phyloP scores from a whole-genome alignment of 352 stramenopile species.

The Elongisporangium prolatum region DNA sequence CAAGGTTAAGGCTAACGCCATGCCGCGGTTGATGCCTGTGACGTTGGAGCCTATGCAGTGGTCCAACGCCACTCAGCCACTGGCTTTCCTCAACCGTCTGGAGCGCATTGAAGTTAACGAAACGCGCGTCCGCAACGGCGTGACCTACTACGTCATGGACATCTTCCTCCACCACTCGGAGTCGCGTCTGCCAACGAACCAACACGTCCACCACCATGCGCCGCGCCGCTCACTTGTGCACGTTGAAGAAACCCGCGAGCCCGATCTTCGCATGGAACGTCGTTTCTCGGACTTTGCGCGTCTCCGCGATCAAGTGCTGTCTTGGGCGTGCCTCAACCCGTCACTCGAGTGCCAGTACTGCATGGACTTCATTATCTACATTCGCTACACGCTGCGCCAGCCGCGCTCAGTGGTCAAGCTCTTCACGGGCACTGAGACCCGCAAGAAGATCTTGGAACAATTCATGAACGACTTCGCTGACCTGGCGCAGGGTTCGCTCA shows the following conservation, averaged over 20 bases:
- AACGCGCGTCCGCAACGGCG: conserved; percentile 27
- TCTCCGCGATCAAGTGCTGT: conserved; percentile 37
- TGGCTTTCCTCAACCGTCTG: conserved; percentile 47
- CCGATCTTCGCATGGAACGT: conserved; percentile 51
- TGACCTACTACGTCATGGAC: conserved; percentile 53
- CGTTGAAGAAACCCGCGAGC: conserved; percentile 9
- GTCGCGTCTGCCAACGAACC: conserved; percentile 38
- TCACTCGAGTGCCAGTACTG: conserved; percentile 57
- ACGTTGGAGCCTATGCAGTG: conserved; percentile 33
- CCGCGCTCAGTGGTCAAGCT: conserved; percentile 39
- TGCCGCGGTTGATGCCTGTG: conserved; percentile 29
- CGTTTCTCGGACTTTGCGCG: conserved; percentile 61
- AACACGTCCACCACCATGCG: conserved; percentile 33
- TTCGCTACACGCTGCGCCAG: conserved; percentile 45
- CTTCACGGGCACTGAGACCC: conserved; percentile 25
- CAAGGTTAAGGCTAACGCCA: conserved; percentile 7
- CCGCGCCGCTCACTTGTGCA: background rate
- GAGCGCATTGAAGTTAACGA: conserved; percentile 49
- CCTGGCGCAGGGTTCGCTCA: conserved; percentile 34
- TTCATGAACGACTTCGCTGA: conserved; percentile 49
- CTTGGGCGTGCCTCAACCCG: conserved; percentile 36
- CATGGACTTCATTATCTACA: conserved; percentile 47
- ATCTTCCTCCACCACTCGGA: conserved; percentile 49
- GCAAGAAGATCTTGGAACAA: conserved; percentile 42
- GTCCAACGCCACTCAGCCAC: conserved; percentile 20